These are phyloP conservation scores for Scheffersomyces segobiensis DNA, from an alignment of 1,139 yeast genomes.

Conservation along the genomic window DNA sequence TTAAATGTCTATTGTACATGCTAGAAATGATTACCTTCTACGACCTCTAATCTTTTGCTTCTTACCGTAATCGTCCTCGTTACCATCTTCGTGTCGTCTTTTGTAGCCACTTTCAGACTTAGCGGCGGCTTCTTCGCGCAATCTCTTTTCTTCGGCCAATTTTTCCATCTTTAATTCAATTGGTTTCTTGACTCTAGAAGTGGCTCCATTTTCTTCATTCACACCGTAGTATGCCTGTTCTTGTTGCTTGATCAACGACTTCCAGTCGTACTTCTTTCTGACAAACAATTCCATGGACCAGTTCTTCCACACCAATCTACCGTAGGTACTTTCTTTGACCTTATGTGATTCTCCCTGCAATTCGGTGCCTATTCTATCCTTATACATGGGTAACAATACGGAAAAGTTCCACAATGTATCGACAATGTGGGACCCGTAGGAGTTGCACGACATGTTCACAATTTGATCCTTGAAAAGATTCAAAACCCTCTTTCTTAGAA, in stretches of 20 bases:
- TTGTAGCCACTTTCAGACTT: conserved; percentile 13
- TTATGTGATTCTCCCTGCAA: conserved; percentile 59
- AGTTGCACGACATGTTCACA: conserved; percentile 71
- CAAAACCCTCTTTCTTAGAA: conserved; percentile 66
- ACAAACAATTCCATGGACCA: conserved; percentile 82
- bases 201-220: conserved; percentile 13
- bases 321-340: conserved; percentile 83
- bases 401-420: conserved; percentile 85
- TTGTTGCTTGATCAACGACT: conserved; percentile 66
- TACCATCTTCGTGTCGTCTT: conserved; percentile 18
- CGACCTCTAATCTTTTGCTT: conserved; percentile 32
- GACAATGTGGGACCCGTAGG: conserved; percentile 89
- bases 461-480: conserved; percentile 59
- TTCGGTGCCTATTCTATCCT: conserved; percentile 81
- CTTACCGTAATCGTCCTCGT: conserved; percentile 15
- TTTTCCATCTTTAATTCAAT: conserved; percentile 47
- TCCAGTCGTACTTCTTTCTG: conserved; percentile 84
- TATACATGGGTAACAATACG: conserved; percentile 73
- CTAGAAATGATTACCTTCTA: conserved; percentile 9
- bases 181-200: conserved; percentile 34
- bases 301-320: conserved; percentile 91
- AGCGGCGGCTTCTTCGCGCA: conserved; percentile 25
- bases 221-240: conserved; percentile 52
- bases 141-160: conserved; percentile 33
- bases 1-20: conserved; percentile 2